phyloP scores from a whole-genome alignment of 306 rosid genomes.

The Prunus dulcis region DNA sequence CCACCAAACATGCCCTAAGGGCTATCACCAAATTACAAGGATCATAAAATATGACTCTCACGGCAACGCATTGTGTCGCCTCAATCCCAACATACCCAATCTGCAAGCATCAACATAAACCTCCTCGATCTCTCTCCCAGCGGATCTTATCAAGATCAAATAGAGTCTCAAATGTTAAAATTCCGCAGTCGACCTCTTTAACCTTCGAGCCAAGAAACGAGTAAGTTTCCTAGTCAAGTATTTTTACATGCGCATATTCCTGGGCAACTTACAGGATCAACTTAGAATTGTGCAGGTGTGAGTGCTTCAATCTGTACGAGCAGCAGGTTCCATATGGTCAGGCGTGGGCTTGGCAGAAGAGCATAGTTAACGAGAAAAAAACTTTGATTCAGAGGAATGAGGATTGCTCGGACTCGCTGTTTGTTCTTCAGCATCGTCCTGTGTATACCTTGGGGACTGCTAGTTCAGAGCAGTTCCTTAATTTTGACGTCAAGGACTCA shows the following conservation, averaged over 20 bases:
- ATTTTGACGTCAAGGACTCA: slow-evolving; percentile 36
- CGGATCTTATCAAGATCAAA: neutral
- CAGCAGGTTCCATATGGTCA: slow-evolving; percentile 51
- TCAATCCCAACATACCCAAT: slow-evolving; percentile 18
- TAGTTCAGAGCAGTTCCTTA: slow-evolving; percentile 39
- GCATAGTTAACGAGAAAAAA: slow-evolving; percentile 35
- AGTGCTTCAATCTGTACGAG: slow-evolving; percentile 58
- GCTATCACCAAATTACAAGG: neutral
- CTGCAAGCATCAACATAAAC: neutral
- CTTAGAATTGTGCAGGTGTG: slow-evolving; percentile 47
- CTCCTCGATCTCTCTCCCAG: neutral
- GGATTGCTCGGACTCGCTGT: slow-evolving; percentile 33
- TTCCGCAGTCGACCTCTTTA: neutral
- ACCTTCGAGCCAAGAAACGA: neutral
- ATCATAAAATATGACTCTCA: slow-evolving; percentile 28
- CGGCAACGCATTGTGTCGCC: slow-evolving; percentile 3
- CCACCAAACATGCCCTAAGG: too few relatives aligned
- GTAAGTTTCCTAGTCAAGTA: slow-evolving; percentile 29
- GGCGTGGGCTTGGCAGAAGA: slow-evolving; percentile 56
- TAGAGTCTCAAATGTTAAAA: neutral
- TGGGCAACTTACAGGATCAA: neutral
- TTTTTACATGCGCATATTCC: slow-evolving; percentile 13
- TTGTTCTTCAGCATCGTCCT: slow-evolving; percentile 45
- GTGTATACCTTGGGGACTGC: slow-evolving; percentile 46
- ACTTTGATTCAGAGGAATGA: slow-evolving; percentile 27